Evolutionary conservation across 2,329 filamentous ascomycete species (phyloP), one percentile per base, ranked within the genome.

Genomic region (Sporothrix globosa): DNA sequence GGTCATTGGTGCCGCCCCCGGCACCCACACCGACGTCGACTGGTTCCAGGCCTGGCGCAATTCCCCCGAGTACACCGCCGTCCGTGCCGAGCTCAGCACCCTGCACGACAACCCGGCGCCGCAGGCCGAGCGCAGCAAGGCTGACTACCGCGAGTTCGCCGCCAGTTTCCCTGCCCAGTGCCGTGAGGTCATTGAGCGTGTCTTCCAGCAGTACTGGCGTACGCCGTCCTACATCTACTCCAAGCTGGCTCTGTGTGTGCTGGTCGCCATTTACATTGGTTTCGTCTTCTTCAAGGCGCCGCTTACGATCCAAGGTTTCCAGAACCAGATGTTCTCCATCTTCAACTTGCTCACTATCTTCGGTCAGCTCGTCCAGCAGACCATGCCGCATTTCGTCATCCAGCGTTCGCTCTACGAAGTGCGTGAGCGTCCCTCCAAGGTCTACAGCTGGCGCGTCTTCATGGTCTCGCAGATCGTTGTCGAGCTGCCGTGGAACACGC

Each of bases 191-290:
- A 85, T 88, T 27, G 79, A 85, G 74, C 92, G 93, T 76, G 91
- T 96, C 41, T 96, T 96, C 83, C 87, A 94, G 77, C 92, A 96
- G 79, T 96, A 96, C 85, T 97, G 93, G 93, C 91, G 93, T 72
- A 94, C 90, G 0, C 93, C 93, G 0, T 86, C 89, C 3, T 97
- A 97, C 82, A 93, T 97, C 79, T 96, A 94, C 82, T 90, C 92
- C 75, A 97, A 97, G 83, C 78, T 85, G 0, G 82, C 85, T 2
- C 88, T 96, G 27, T 92, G 89, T 77, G 82, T 86, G 30, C 79
- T 88, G 17, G 81, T 86, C 34, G 81, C 89, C 6, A 84, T 96
- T 13, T 96, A 96, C 79, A 92, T 96, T 76, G 92, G 92, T 39
- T 93, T 95, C 79, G 90, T 91, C 68, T 93, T 96, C 81, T 92